Conservation (phyloP, 345 rosid species). For the Passiflora organensis region DNA sequence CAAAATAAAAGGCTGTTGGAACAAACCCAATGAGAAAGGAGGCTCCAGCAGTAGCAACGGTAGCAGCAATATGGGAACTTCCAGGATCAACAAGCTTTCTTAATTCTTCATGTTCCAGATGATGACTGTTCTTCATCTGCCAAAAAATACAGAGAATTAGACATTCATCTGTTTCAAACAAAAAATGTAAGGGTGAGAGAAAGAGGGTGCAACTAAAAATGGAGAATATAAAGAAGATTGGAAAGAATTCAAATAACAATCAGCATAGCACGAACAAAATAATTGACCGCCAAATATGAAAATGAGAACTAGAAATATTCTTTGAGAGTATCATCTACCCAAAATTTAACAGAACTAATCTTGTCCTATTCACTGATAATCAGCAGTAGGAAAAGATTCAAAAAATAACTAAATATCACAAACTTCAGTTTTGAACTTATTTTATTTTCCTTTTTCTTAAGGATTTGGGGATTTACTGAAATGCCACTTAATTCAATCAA, state of each 20-base stretch:
- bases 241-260: not conserved
- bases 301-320: too few species aligned
- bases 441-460: too few species aligned
- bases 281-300: not conserved
- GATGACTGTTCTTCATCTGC: conserved; percentile 56
- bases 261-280: not conserved
- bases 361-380: too few species aligned
- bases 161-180: conserved; percentile 11
- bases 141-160: conserved; percentile 8
- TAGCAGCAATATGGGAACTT: conserved; percentile 40
- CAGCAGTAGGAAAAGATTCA: too few species aligned
- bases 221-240: not conserved
- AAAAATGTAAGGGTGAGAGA: not conserved
- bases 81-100: conserved; percentile 76
- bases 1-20: not conserved
- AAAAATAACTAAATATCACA: too few species aligned
- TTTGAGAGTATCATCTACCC: too few species aligned
- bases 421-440: too few species aligned
- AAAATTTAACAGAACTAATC: too few species aligned
- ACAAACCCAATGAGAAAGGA: conserved; percentile 75
- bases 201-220: not conserved
- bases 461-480: too few species aligned
- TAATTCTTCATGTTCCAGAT: conserved; percentile 59
- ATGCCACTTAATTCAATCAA: too few species aligned
- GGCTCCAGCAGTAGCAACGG: conserved; percentile 72